A percentile compares a stretch with the other conserved stretches of the same genome.
Evolutionary conservation across 331 rosid species (phyloP).

Genomic region (Malus hybrid): DNA sequence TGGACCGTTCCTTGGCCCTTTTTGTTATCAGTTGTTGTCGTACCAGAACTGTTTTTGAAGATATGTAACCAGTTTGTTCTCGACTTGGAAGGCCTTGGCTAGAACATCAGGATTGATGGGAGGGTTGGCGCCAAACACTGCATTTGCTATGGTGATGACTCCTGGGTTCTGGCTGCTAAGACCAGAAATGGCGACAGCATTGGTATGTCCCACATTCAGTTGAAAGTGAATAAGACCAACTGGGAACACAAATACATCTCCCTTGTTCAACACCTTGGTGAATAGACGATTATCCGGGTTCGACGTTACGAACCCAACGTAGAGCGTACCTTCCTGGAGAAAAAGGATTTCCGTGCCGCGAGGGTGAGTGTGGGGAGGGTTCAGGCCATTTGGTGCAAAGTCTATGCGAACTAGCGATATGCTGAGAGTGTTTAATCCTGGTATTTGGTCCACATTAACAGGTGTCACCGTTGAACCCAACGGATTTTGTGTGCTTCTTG

Average conservation of each 20-base stretch:
- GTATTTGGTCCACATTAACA: not conserved
- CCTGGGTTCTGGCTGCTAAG: not conserved
- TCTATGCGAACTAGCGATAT: not conserved
- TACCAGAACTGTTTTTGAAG: not conserved
- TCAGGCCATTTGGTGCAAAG: not conserved
- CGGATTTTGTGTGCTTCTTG: not conserved
- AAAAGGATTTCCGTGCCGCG: not conserved
- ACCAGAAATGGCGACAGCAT: not conserved
- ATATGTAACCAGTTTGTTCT: not conserved
- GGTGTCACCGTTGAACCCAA: not conserved
- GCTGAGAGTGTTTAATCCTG: not conserved
- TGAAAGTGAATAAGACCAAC: not conserved
- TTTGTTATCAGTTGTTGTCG: not conserved
- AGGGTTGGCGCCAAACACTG: not conserved
- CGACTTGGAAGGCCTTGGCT: not conserved
- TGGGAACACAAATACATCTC: not conserved
- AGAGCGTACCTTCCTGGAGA: not conserved
- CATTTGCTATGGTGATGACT: not conserved
- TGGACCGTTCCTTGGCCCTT: not conserved
- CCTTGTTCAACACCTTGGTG: not conserved
- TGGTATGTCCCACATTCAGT: not conserved
- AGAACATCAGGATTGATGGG: not conserved
- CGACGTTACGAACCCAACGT: not conserved
- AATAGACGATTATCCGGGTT: not conserved
- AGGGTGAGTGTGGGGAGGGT: conserved; percentile 8